Evolutionary conservation across 2,329 filamentous ascomycete species (phyloP).

Genomic region (Delphinella strobiligena): DNA sequence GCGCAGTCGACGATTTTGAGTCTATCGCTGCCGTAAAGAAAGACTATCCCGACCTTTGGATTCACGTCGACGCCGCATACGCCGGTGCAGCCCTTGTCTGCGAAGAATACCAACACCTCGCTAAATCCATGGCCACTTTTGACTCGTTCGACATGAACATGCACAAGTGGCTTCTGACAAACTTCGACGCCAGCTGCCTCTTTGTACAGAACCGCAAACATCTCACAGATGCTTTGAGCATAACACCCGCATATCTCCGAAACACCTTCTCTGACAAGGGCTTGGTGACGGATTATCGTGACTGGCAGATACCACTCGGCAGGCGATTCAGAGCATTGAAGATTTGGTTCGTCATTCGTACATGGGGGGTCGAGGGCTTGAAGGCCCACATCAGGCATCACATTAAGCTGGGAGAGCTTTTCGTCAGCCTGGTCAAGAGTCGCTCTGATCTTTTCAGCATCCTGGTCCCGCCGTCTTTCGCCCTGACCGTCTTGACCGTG

Average conservation of each 20-base stretch:
- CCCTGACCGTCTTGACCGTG: slow-evolving; percentile 64
- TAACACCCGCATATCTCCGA: slow-evolving; percentile 69
- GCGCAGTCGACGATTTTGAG: slow-evolving; percentile 70
- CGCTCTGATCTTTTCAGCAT: slow-evolving; percentile 64
- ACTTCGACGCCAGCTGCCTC: slow-evolving; percentile 76
- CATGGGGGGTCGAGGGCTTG: slow-evolving; percentile 67
- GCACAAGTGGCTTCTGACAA: slow-evolving; percentile 94
- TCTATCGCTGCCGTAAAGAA: slow-evolving; percentile 49
- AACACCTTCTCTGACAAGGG: slow-evolving; percentile 73
- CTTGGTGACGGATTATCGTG: slow-evolving; percentile 84
- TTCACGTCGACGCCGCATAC: slow-evolving; percentile 89
- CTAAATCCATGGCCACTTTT: slow-evolving; percentile 50
- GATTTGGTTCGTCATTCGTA: slow-evolving; percentile 86
- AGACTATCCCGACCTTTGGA: slow-evolving; percentile 58
- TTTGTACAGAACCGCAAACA: slow-evolving; percentile 65
- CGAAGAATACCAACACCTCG: slow-evolving; percentile 64
- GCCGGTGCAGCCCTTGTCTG: slow-evolving; percentile 75
- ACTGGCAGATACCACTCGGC: slow-evolving; percentile 94
- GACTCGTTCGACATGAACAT: slow-evolving; percentile 93
- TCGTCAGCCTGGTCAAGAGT: slow-evolving; percentile 47
- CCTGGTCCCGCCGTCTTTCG: slow-evolving; percentile 63
- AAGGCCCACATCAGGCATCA: slow-evolving; percentile 60
- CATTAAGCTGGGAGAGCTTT: slow-evolving; percentile 56
- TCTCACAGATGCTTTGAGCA: slow-evolving; percentile 67
- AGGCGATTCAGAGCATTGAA: slow-evolving; percentile 80